phyloP scores from a whole-genome alignment of 73 alveolate genomes.

The Tetrahymena borealis region DNA sequence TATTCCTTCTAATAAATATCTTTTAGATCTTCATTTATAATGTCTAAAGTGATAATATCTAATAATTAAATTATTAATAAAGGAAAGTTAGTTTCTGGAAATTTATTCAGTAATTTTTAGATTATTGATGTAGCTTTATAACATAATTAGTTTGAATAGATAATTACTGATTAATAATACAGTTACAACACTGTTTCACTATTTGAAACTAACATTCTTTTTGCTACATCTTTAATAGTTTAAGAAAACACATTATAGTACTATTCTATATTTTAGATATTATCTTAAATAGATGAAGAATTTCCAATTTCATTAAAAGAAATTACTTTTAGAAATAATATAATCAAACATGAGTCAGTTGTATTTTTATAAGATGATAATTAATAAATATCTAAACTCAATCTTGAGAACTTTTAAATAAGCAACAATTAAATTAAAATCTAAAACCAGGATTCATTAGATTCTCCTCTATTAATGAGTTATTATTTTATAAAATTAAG shows the following conservation, averaged over 20 bases:
- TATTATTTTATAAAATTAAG: background rate
- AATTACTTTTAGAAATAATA: too few species aligned
- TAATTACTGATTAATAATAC: background rate
- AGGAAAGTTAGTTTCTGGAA: background rate
- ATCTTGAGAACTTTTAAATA: too few species aligned
- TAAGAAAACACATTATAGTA: background rate
- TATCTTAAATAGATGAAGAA: background rate
- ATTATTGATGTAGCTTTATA: background rate
- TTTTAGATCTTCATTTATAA: background rate
- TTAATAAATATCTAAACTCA: too few species aligned
- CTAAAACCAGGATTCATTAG: too few species aligned
- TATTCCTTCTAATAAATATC: background rate
- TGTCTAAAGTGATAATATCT: background rate
- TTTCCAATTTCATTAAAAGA: background rate
- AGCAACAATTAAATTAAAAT: too few species aligned
- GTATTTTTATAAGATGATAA: too few species aligned
- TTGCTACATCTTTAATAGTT: background rate
- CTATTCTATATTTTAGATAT: background rate
- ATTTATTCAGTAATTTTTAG: background rate
- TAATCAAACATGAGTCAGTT: too few species aligned
- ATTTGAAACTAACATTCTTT: background rate
- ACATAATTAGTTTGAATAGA: background rate
- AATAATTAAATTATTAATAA: background rate
- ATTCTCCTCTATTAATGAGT: too few species aligned
- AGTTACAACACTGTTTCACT: too few species aligned